These are phyloP conservation scores for Epichloe festucae DNA, from an alignment of 2,329 filamentous ascomycete species.

Conservation along the genomic window DNA sequence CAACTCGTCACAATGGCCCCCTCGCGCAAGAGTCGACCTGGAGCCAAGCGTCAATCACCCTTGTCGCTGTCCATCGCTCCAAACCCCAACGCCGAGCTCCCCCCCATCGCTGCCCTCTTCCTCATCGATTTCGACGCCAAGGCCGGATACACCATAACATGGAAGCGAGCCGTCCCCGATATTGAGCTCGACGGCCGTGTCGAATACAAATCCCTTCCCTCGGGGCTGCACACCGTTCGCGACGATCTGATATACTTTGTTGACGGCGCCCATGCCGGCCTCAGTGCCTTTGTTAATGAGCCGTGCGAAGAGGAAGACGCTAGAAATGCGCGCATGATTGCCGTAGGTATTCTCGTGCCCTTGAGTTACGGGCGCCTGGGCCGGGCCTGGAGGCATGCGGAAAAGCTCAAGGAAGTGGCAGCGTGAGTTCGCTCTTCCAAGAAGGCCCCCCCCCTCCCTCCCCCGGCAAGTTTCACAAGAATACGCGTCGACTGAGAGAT, in stretches of 20 bases:
- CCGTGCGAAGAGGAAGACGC: slow-evolving; percentile 63
- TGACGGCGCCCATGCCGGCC: slow-evolving; percentile 61
- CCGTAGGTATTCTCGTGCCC: slow-evolving; percentile 79
- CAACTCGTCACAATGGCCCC: slow-evolving; percentile 23
- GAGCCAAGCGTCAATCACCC: slow-evolving; percentile 21
- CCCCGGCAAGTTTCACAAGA: too few relatives aligned
- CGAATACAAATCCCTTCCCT: slow-evolving; percentile 93
- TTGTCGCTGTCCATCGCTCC: slow-evolving; percentile 21
- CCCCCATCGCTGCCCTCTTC: slow-evolving; percentile 59
- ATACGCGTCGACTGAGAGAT: not conserved
- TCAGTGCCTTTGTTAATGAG: slow-evolving; percentile 83
- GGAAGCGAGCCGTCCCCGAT: slow-evolving; percentile 62
- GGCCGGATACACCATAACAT: slow-evolving; percentile 79
- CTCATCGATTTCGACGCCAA: slow-evolving; percentile 88
- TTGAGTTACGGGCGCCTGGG: slow-evolving; percentile 76
- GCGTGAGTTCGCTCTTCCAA: slow-evolving; percentile 31
- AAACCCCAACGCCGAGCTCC: slow-evolving; percentile 18
- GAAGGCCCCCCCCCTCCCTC: too few relatives aligned
- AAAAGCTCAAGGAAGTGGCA: slow-evolving; percentile 61
- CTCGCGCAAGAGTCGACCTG: slow-evolving; percentile 23
- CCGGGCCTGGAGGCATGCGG: slow-evolving; percentile 78
- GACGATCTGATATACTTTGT: slow-evolving; percentile 92
- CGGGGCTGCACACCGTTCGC: slow-evolving; percentile 76
- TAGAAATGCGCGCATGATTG: slow-evolving; percentile 83
- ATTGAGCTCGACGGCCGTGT: slow-evolving; percentile 74